phyloP scores from a whole-genome alignment of 2,329 filamentous ascomycete genomes.

The Dichotomopilus funicola region DNA sequence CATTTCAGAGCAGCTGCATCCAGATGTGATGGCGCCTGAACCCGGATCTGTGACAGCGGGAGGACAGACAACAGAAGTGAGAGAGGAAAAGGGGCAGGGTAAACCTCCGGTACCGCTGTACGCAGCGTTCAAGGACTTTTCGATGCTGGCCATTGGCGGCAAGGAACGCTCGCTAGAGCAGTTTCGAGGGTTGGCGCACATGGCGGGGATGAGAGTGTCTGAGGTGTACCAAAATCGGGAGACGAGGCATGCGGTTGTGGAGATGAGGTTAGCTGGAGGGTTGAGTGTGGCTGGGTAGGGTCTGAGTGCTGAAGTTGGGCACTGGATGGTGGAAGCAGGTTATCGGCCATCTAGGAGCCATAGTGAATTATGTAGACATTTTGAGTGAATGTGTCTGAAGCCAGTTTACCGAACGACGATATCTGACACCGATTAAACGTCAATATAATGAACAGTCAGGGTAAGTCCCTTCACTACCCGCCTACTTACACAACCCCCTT shows the following conservation, averaged over 20 bases:
- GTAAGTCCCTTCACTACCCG: no score
- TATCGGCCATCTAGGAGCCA: not conserved
- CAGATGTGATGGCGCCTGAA: not conserved
- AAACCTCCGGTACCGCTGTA: constrained; percentile 15
- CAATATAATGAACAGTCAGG: no score
- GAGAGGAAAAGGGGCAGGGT: not conserved
- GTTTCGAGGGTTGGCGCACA: constrained; percentile 15
- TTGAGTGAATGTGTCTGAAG: no score
- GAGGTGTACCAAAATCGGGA: constrained; percentile 15
- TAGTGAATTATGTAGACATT: no score
- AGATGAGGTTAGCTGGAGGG: constrained; percentile 12
- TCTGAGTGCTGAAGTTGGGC: not conserved
- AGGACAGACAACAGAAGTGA: not conserved
- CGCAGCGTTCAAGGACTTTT: constrained; percentile 24
- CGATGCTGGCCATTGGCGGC: constrained; percentile 24
- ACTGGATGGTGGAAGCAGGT: not conserved
- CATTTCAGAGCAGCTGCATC: constrained; percentile 23
- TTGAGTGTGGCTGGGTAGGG: not conserved
- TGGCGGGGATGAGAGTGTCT: constrained; percentile 19
- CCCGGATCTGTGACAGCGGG: no score
- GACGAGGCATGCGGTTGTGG: constrained; percentile 21
- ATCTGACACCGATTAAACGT: no score
- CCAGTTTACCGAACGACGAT: no score
- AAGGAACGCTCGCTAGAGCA: constrained; percentile 22
- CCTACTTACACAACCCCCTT: no score